Evolutionary conservation across 805 yeast species (phyloP).

Genomic region (Lipomyces chichibuensis): DNA sequence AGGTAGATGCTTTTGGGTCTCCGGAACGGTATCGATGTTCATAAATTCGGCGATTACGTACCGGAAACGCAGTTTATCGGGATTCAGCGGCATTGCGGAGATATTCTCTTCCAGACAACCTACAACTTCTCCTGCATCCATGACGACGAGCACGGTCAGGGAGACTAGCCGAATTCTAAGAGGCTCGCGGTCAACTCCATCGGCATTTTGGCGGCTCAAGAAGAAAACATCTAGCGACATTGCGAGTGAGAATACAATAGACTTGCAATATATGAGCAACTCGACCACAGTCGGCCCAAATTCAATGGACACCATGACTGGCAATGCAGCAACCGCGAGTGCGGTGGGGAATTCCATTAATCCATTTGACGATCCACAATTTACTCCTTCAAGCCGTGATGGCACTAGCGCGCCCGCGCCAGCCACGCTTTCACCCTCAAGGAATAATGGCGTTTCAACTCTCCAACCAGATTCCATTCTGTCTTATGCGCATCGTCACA

Average conservation of each 20-base stretch:
- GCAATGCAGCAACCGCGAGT: not conserved
- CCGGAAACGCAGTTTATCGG: constrained; percentile 15
- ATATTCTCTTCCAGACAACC: not conserved
- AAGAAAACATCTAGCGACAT: not conserved
- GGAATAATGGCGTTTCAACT: not conserved
- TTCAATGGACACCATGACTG: not conserved
- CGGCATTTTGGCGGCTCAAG: not conserved
- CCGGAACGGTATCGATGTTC: constrained; percentile 29
- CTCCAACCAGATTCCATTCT: not conserved
- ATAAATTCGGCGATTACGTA: constrained; percentile 28
- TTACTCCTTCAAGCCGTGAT: not conserved
- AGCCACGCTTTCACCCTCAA: not conserved
- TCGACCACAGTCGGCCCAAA: not conserved
- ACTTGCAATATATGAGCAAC: not conserved
- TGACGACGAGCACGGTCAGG: not conserved
- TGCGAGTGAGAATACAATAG: not conserved
- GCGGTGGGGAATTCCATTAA: not conserved
- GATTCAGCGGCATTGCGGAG: constrained; percentile 5
- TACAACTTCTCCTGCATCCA: not conserved
- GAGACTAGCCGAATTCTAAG: not conserved
- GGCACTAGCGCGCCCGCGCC: not conserved
- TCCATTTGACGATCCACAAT: not conserved
- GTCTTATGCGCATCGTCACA: constrained; percentile 2
- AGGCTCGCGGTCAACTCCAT: not conserved
- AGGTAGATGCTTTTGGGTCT: constrained; percentile 21